Conservation (phyloP, 2,329 filamentous ascomycete genomes). For the Zarea fungicola region DNA sequence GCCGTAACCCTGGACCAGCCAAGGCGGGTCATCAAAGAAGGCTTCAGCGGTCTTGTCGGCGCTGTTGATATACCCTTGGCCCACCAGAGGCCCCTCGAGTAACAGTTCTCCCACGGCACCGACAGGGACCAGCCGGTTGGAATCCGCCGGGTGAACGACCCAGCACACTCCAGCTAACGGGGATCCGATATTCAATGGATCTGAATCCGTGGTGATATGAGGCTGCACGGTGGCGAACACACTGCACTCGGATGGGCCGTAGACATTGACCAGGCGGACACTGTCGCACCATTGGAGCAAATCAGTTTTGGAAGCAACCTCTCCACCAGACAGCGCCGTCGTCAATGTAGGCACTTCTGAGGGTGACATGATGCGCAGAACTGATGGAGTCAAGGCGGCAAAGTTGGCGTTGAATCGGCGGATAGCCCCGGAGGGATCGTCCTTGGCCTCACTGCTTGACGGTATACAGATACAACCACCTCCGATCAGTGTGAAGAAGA, state of each 20-base stretch:
- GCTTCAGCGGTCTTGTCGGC: slow-evolving; percentile 19
- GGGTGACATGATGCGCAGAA: slow-evolving; percentile 13
- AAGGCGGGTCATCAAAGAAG: slow-evolving; percentile 36
- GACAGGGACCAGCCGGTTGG: slow-evolving; percentile 16
- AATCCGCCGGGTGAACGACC: slow-evolving; percentile 19
- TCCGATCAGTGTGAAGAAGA: background rate
- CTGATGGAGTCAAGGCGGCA: slow-evolving; percentile 8
- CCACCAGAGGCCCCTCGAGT: slow-evolving; percentile 23
- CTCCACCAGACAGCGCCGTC: slow-evolving; percentile 7
- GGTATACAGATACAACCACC: slow-evolving; percentile 6
- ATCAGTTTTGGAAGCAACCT: background rate
- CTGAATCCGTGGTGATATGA: background rate
- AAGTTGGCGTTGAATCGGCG: background rate
- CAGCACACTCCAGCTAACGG: slow-evolving; percentile 14
- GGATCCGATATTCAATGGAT: slow-evolving; percentile 9
- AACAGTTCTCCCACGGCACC: slow-evolving; percentile 23
- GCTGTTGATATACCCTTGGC: slow-evolving; percentile 20
- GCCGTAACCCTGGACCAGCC: slow-evolving; percentile 18
- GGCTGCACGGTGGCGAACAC: slow-evolving; percentile 1
- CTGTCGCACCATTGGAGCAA: background rate
- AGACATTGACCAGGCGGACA: slow-evolving; percentile 1
- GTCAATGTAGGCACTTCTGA: background rate
- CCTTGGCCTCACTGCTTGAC: background rate
- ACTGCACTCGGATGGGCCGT: slow-evolving; percentile 7
- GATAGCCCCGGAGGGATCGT: slow-evolving; percentile 9